Conservation (phyloP, 2,329 filamentous ascomycete species). For the Diaporthe sp. region DNA sequence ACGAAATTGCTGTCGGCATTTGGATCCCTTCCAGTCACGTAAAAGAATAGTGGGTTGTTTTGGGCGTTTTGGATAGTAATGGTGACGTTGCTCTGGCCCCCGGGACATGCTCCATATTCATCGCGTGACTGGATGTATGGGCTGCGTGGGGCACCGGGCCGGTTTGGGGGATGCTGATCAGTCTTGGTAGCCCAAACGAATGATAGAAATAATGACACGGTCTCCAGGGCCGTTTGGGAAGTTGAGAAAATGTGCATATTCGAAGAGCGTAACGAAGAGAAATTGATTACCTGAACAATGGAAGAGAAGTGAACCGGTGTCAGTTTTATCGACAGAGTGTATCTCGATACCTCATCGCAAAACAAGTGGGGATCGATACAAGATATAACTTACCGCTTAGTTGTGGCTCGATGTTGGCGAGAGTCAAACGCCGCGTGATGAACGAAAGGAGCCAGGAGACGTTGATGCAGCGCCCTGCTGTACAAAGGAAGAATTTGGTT, state of each 20-base stretch:
- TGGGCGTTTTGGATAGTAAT: conserved; percentile 29
- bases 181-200: not conserved
- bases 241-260: not conserved
- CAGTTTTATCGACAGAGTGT: too few species aligned
- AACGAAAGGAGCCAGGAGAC: not conserved
- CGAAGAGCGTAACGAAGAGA: too few species aligned
- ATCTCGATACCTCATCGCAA: not conserved
- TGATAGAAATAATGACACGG: too few species aligned
- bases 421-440: not conserved
- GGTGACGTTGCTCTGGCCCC: not conserved
- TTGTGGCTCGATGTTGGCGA: not conserved
- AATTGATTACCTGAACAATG: not conserved
- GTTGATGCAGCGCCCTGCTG: too few species aligned
- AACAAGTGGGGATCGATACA: rapidly evolving
- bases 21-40: conserved; percentile 21
- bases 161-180: not conserved
- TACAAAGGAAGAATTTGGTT: not conserved
- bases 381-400: not conserved
- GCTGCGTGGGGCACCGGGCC: not conserved
- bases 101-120: not conserved
- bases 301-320: not conserved
- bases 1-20: not conserved
- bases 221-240: not conserved
- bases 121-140: not conserved
- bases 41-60: conserved; percentile 10